Percentiles rank a stretch among this genome's conserved stretches.
Conservation (phyloP, 1,284 basidiomycete genomes). For the Ganoderma sinense region DNA sequence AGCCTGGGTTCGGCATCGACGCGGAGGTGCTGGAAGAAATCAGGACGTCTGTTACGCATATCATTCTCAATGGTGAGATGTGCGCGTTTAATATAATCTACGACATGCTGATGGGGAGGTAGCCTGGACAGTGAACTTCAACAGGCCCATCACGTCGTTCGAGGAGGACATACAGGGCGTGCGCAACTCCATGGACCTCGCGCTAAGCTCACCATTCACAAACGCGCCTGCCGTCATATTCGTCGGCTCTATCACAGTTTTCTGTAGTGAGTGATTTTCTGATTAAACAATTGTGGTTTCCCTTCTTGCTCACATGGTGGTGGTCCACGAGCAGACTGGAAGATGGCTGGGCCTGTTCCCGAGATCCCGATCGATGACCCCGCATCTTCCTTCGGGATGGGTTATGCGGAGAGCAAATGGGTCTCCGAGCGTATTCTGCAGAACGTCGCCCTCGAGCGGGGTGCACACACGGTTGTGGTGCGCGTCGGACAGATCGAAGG, state of each 20-base stretch:
- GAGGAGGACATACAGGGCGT: conserved; percentile 31
- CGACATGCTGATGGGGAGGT: background rate
- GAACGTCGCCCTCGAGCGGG: conserved; percentile 27
- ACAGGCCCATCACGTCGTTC: conserved; percentile 35
- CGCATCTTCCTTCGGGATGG: conserved; percentile 41
- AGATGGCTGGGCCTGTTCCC: conserved; percentile 15
- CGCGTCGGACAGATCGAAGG: conserved; percentile 54
- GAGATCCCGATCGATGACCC: conserved; percentile 31
- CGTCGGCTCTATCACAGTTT: conserved; percentile 43
- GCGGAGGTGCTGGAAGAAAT: conserved; percentile 38
- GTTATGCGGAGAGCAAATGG: conserved; percentile 52
- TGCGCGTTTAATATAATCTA: no score
- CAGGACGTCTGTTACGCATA: conserved; percentile 30
- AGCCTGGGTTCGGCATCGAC: conserved; percentile 40
- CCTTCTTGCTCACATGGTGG: no score
- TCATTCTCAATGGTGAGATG: conserved; percentile 43
- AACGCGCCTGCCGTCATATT: conserved; percentile 38
- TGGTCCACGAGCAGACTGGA: conserved; percentile 17
- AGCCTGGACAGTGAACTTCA: conserved; percentile 49
- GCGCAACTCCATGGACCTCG: conserved; percentile 35
- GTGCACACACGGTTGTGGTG: conserved; percentile 42
- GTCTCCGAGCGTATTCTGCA: conserved; percentile 43
- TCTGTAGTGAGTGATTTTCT: conserved; percentile 25
- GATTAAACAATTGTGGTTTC: background rate
- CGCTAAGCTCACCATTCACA: conserved; percentile 34